Conservation (phyloP, 2,329 filamentous ascomycete genomes). For the Cercospora sp. region DNA sequence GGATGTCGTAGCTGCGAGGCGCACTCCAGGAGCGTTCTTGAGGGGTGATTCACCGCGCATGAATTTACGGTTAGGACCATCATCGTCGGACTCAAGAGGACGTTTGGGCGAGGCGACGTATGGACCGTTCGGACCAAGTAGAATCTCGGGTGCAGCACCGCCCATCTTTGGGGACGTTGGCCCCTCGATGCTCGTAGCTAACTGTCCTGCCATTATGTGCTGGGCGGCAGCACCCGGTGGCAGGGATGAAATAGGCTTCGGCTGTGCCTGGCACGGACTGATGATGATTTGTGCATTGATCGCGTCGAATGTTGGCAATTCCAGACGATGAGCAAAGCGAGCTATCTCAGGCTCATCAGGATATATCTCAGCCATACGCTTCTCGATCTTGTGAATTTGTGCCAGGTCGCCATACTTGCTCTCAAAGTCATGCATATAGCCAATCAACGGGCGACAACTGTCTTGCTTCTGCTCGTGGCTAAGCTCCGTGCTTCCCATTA, state of each 20-base stretch:
- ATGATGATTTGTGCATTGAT: constrained; percentile 79
- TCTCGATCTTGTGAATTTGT: constrained; percentile 87
- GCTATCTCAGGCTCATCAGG: constrained; percentile 14
- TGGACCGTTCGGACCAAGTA: constrained; percentile 39
- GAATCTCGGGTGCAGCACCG: constrained; percentile 26
- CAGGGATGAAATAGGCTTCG: constrained; percentile 34
- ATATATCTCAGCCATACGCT: constrained; percentile 65
- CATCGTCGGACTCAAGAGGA: constrained; percentile 59
- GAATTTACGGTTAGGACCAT: constrained; percentile 78
- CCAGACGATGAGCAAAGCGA: constrained; percentile 75
- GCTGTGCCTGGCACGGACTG: constrained; percentile 76
- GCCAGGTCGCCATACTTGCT: constrained; percentile 89
- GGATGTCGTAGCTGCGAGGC: constrained; percentile 50
- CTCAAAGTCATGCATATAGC: constrained; percentile 94
- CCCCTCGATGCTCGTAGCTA: constrained; percentile 18
- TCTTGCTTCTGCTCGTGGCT: constrained; percentile 45
- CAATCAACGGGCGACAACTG: constrained; percentile 82
- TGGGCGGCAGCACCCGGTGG: constrained; percentile 16
- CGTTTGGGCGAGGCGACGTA: constrained; percentile 50
- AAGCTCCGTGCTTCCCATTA: constrained; percentile 65
- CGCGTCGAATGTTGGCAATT: constrained; percentile 71
- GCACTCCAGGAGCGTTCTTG: constrained; percentile 83
- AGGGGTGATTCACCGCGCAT: constrained; percentile 87
- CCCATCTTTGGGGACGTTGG: constrained; percentile 16
- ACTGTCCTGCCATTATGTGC: constrained; percentile 13